These are phyloP conservation scores for Rhinocladiella similis DNA, from an alignment of 2,329 filamentous ascomycete genomes.

Conservation along the genomic window DNA sequence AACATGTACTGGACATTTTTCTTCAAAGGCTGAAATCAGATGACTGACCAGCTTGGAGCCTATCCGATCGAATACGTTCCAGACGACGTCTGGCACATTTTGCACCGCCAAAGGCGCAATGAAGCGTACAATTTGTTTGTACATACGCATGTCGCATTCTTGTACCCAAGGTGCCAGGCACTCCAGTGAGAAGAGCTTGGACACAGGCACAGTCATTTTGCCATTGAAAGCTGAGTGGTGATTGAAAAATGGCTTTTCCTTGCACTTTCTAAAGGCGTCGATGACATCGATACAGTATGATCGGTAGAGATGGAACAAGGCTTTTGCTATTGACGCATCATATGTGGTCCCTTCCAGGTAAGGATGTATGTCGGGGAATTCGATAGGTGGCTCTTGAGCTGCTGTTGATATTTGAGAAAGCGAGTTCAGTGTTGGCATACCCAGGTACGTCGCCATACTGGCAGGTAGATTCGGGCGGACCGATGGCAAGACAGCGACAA, in stretches of 20 bases:
- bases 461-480: conserved; percentile 32
- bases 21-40: conserved; percentile 80
- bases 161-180: conserved; percentile 89
- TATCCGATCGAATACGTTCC: conserved; percentile 84
- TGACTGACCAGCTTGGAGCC: conserved; percentile 78
- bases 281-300: conserved; percentile 95
- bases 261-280: conserved; percentile 93
- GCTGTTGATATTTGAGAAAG: conserved; percentile 54
- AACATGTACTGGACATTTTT: conserved; percentile 80
- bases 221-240: conserved; percentile 94
- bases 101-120: conserved; percentile 86
- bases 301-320: conserved; percentile 82
- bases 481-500: conserved; percentile 30
- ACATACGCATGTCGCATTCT: conserved; percentile 91
- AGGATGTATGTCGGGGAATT: conserved; percentile 79
- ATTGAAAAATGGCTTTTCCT: conserved; percentile 94
- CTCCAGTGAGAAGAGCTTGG: conserved; percentile 82
- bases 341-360: conserved; percentile 69
- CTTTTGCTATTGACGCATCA: conserved; percentile 82
- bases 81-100: conserved; percentile 82
- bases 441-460: conserved; percentile 48
- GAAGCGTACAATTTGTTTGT: conserved; percentile 94
- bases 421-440: conserved; percentile 27
- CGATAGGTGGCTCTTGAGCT: conserved; percentile 68
- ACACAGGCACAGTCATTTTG: conserved; percentile 92